Conservation (phyloP, 306 rosid genomes). For the Pyrus communis region DNA sequence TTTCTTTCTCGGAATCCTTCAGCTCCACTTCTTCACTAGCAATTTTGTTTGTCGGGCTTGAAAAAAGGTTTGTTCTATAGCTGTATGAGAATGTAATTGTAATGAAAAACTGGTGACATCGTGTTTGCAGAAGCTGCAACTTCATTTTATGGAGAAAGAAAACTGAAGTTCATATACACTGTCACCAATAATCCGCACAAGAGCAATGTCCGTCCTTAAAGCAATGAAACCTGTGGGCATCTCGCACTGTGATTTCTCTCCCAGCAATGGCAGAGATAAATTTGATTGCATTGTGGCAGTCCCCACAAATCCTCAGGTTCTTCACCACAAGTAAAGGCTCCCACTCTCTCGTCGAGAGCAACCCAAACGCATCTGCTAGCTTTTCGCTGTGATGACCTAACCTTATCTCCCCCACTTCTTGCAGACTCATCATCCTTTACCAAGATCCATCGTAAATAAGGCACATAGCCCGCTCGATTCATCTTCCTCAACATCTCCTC, state of each 20-base stretch:
- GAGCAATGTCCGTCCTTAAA: slow-evolving; percentile 66
- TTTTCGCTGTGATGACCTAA: slow-evolving; percentile 66
- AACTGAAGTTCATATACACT: not conserved
- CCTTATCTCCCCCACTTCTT: slow-evolving; percentile 65
- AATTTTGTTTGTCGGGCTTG: not conserved
- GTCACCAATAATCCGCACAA: slow-evolving; percentile 79
- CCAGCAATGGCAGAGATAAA: slow-evolving; percentile 49
- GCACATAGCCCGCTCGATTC: slow-evolving; percentile 57
- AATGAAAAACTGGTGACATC: not conserved
- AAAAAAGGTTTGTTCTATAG: not conserved
- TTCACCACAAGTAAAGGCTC: slow-evolving; percentile 67
- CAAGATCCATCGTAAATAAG: slow-evolving; percentile 56
- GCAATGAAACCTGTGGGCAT: slow-evolving; percentile 71
- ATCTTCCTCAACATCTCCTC: slow-evolving; percentile 50
- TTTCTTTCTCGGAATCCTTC: not conserved
- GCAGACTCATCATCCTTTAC: slow-evolving; percentile 45
- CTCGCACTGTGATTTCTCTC: slow-evolving; percentile 76
- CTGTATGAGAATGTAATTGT: not conserved
- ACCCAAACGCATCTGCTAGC: slow-evolving; percentile 68
- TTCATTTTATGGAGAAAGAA: not conserved
- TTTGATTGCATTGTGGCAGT: slow-evolving; percentile 79
- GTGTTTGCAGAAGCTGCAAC: not conserved
- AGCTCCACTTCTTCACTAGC: not conserved
- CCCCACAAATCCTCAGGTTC: slow-evolving; percentile 78
- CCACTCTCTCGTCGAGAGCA: slow-evolving; percentile 53